Evolutionary conservation across 1,139 yeast species (phyloP).

Genomic region (Pichia sp.): DNA sequence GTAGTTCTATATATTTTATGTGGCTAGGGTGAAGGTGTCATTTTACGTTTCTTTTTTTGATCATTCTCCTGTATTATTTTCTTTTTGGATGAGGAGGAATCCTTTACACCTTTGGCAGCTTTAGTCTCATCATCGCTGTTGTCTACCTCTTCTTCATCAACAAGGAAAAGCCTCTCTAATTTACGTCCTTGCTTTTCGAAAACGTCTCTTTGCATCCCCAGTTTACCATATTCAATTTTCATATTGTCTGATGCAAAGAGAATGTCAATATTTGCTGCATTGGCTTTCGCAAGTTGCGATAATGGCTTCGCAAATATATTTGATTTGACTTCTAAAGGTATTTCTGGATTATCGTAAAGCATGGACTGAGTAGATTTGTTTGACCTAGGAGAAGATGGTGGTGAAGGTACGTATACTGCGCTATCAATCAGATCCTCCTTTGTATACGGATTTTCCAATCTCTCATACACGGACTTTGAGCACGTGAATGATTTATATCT

Average conservation of each 20-base stretch:
- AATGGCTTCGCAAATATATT: constrained; percentile 20
- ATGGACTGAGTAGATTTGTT: not conserved
- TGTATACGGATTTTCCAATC: constrained; percentile 20
- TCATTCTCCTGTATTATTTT: not conserved
- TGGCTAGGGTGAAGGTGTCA: not conserved
- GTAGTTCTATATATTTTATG: not conserved
- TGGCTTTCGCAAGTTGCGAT: constrained; percentile 7
- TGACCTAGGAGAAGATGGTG: constrained; percentile 1
- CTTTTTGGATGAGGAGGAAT: constrained; percentile 1
- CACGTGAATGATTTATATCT: constrained; percentile 71
- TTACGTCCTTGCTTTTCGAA: constrained; percentile 25
- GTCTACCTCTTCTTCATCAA: constrained; percentile 13
- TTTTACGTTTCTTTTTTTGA: constrained; percentile 2
- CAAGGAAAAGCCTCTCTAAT: constrained; percentile 21
- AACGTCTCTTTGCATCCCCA: constrained; percentile 33
- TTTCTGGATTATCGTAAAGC: constrained; percentile 4
- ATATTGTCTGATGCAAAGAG: constrained; percentile 62
- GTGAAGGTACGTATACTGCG: constrained; percentile 9
- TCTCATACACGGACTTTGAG: constrained; percentile 32
- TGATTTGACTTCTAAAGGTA: constrained; percentile 24
- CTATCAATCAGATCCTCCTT: constrained; percentile 5
- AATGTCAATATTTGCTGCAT: constrained; percentile 26
- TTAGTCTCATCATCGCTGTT: not conserved
- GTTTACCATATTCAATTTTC: constrained; percentile 42
- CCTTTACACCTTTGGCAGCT: not conserved